Evolutionary conservation across 768 basidiomycete genomes (phyloP).

Genomic region (Strobilomyces echinocephalus): DNA sequence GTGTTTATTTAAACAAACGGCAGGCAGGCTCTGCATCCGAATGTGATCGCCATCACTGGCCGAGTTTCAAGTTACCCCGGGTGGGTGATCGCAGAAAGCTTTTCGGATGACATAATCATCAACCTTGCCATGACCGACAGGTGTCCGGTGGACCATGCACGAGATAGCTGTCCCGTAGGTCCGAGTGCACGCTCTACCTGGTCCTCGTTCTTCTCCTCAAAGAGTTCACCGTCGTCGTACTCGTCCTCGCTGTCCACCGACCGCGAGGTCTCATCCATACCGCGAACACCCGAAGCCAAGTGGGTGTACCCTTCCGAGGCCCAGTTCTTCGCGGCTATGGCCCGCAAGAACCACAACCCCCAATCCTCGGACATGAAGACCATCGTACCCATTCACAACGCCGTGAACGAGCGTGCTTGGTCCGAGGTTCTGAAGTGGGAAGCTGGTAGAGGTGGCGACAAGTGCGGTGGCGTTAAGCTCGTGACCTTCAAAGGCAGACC

Average conservation of each 20-base stretch:
- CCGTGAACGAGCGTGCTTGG: slow-evolving; percentile 96
- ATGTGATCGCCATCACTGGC: neutral
- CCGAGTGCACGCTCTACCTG: slow-evolving; percentile 46
- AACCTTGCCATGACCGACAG: slow-evolving; percentile 26
- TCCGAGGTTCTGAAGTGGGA: slow-evolving; percentile 81
- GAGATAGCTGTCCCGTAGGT: slow-evolving; percentile 61
- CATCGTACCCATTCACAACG: slow-evolving; percentile 97
- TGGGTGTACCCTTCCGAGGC: slow-evolving; percentile 99
- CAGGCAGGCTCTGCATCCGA: neutral
- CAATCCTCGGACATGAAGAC: slow-evolving; percentile 87
- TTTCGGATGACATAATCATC: slow-evolving; percentile 17
- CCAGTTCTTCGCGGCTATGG: slow-evolving; percentile 98
- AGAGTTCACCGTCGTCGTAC: slow-evolving; percentile 4
- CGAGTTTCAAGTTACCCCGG: neutral
- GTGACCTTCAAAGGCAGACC: slow-evolving; percentile 92
- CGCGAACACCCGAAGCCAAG: slow-evolving; percentile 60
- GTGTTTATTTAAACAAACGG: neutral
- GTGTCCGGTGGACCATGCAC: slow-evolving; percentile 49
- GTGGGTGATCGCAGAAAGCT: too few species aligned
- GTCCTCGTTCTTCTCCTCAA: slow-evolving; percentile 29
- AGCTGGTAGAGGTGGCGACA: slow-evolving; percentile 69
- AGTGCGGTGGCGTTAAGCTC: slow-evolving; percentile 75
- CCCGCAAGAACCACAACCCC: slow-evolving; percentile 89
- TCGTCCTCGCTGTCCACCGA: slow-evolving; percentile 52
- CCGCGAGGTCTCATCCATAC: slow-evolving; percentile 86